Conservation (phyloP, 2,329 filamentous ascomycete genomes). For the Ascosphaera aggregata region DNA sequence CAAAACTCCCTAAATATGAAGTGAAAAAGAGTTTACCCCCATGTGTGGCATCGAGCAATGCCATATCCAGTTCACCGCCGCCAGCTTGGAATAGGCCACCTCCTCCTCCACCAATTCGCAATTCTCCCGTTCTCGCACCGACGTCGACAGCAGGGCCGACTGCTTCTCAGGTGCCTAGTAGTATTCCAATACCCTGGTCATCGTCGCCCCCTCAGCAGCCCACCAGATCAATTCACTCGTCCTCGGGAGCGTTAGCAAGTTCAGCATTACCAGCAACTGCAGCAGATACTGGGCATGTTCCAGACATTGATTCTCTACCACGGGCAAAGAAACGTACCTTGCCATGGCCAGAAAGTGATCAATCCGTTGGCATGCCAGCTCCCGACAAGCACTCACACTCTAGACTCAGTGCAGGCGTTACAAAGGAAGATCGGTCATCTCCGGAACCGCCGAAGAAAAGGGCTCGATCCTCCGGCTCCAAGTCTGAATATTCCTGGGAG, state of each 20-base stretch:
- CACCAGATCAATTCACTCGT: not conserved
- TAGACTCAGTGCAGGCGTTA: no score
- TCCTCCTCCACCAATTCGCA: not conserved
- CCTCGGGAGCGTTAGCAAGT: not conserved
- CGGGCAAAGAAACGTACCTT: conserved; percentile 34
- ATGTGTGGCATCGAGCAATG: not conserved
- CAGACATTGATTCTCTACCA: not conserved
- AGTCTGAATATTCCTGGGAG: conserved; percentile 38
- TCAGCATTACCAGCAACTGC: conserved; percentile 12
- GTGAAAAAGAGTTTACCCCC: not conserved
- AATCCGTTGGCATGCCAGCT: no score
- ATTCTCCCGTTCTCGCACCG: no score
- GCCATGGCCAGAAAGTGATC: conserved; percentile 30
- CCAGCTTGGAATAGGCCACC: not conserved
- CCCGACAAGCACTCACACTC: no score
- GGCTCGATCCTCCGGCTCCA: conserved; percentile 23
- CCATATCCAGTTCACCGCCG: conserved; percentile 3
- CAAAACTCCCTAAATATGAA: no score
- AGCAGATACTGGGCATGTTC: conserved; percentile 8
- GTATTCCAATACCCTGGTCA: conserved; percentile 46
- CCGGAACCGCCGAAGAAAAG: conserved; percentile 11
- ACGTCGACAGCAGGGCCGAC: no score
- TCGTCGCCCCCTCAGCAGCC: conserved; percentile 25
- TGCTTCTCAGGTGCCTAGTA: conserved; percentile 19
- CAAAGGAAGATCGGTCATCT: no score